A percentile compares a stretch with the other conserved stretches of the same genome.
These are phyloP conservation scores for Yamadazyma paraphyllophila DNA, from an alignment of 805 yeast species.

Conservation along the genomic window DNA sequence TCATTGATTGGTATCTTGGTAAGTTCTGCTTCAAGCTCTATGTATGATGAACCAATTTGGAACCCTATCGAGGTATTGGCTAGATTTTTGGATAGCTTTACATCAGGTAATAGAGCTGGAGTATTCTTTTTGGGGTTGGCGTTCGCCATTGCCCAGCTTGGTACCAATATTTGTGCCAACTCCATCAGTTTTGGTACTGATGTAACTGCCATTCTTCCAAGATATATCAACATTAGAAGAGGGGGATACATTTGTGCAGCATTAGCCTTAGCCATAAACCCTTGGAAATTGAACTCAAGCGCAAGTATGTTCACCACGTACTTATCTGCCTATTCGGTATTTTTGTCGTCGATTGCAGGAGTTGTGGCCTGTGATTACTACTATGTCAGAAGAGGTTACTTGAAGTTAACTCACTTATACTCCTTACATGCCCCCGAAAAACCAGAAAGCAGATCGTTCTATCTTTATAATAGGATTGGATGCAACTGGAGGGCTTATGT, in stretches of 20 bases:
- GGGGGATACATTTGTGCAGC: constrained; percentile 41
- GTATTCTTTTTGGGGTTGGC: constrained; percentile 38
- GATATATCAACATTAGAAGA: constrained; percentile 40
- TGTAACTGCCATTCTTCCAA: constrained; percentile 39
- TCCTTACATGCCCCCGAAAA: constrained; percentile 38
- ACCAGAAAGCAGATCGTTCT: constrained; percentile 33
- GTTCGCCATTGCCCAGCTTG: constrained; percentile 42
- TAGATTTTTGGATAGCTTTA: constrained; percentile 49
- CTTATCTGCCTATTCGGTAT: constrained; percentile 42
- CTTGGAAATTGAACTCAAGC: constrained; percentile 42
- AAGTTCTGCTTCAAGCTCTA: constrained; percentile 68
- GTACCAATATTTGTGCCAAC: constrained; percentile 42
- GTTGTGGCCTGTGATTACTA: constrained; percentile 46
- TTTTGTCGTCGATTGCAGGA: constrained; percentile 44
- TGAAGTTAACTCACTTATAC: constrained; percentile 65
- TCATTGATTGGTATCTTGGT: constrained; percentile 83
- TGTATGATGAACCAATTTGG: constrained; percentile 77
- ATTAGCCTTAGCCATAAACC: constrained; percentile 38
- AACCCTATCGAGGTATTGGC: constrained; percentile 76
- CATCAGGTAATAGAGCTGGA: constrained; percentile 42
- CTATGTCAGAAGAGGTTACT: constrained; percentile 66
- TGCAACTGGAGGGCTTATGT: constrained; percentile 80
- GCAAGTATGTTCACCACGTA: constrained; percentile 42
- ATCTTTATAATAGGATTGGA: constrained; percentile 63
- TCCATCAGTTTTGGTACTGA: constrained; percentile 43